Evolutionary conservation across 2,329 filamentous ascomycete species (phyloP), one percentile per base, ranked within the genome.

Genomic region (Venturia aucupariae): DNA sequence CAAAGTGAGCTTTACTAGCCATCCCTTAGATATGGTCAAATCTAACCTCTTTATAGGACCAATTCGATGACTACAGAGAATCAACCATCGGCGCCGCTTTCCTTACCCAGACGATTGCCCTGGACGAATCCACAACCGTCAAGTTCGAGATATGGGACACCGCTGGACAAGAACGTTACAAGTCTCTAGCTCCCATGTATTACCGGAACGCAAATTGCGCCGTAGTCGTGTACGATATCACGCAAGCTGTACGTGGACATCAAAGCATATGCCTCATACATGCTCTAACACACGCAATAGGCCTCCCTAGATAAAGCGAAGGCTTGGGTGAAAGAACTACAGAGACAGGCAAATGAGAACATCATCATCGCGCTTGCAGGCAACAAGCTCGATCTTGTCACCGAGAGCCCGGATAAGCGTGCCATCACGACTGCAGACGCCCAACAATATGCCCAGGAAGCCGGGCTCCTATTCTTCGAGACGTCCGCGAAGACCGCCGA

Each of bases 121-220:
- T 99, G 78, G 93, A 97, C 76, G 94, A 97, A 75, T 94, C 87
- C 78, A 97, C 94, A 66, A 99, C 94, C 65, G 93, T 99, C 79
- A 99, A 99, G 82, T 99, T 99, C 74, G 94, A 99, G 80, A 99
- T 99, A 75, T 99, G 94, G 92, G 92, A 97, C 79, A 99, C 94
- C 11, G 94, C 94, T 68, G 94, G 94, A 68, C 94, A 99, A 80
- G 94, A 99, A 80, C 87, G 95, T 74, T 99, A 97, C 85, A 97
- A 97, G 83, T 97, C 94, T 15, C 83, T 99, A 69, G 94, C 94
- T 41, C 94, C 94, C 72, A 99, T 99, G 94, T 99, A 99, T 83
- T 99, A 99, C 81, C 84, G 95, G 72, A 99, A 99, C 76, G 95
- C 95, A 71, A 97, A 99, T 85, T 97, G 94, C 80, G 94, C 95